Evolutionary conservation across 106 monocot species (phyloP), one percentile per base, ranked within the genome.

Genomic region (Phalaenopsis aphrodite): DNA sequence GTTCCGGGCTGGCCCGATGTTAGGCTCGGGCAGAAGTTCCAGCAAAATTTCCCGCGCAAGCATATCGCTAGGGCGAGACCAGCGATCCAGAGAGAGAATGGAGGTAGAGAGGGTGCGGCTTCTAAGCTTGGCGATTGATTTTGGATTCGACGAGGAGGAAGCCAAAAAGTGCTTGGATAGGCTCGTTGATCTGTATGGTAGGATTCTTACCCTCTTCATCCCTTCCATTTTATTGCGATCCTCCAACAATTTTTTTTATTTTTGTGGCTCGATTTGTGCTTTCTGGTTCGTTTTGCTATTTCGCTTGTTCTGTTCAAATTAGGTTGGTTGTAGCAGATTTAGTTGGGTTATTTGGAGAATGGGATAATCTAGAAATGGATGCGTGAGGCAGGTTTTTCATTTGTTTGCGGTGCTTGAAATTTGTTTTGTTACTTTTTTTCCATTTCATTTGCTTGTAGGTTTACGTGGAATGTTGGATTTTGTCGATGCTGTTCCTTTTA

Each of bases 141-240:
- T 88, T 75, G 98, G 98, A 57, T 98, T 98, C 86, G 89, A 91
- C 21, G 89, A 94, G 67, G 83, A 81, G 4, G 55, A 83, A 75
- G 90, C 98, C 1, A 84, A 68, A 9, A 71, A 79, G 73, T 98
- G 98, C 87, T 83, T 98, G 38, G 88, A 94, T 82, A 85, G 88
- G 16, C 89, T 94, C 80, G 58, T 93, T 84, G 84, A 88, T 80
- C 92, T 94, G 72, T 98, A 94, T 55, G 98, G 98, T 98, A 78
- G 64, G 47, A 58, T 23, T 11, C 65, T 30, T 30, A 55, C 81
- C 81, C 78, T 75, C 49, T 5, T 81, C 24, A 17, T 16, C 5
- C 43, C 77, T 79, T 43, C 2, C 8, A 36, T 43, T 17, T 42
- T 48, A 11, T 73, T 24, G 6, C 16, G 4, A 16, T 4, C 42